These are phyloP conservation scores for Neurospora crassa DNA, from an alignment of 2,329 filamentous ascomycete genomes.

Conservation along the genomic window DNA sequence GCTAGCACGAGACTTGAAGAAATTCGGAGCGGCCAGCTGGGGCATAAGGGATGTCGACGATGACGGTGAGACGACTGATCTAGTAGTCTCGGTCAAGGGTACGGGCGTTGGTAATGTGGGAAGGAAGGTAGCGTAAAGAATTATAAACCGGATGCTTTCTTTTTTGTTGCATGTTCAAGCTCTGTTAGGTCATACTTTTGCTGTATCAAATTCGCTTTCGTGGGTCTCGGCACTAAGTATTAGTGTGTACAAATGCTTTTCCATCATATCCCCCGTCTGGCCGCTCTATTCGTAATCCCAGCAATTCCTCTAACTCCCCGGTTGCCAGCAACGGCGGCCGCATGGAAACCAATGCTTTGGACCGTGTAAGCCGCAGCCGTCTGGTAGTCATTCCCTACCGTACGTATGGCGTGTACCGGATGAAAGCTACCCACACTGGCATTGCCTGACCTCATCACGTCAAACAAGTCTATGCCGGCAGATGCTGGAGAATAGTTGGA, in stretches of 20 bases:
- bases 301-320: conserved; percentile 24
- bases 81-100: conserved; percentile 86
- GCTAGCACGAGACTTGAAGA: conserved; percentile 73
- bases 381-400: conserved; percentile 36
- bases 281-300: neutral
- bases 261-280: neutral
- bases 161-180: conserved; percentile 2
- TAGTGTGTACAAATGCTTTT: neutral
- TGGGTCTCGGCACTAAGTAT: neutral
- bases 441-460: conserved; percentile 45
- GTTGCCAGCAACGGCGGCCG: conserved; percentile 41
- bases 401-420: conserved; percentile 38
- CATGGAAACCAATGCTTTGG: conserved; percentile 44
- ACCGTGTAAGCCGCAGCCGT: conserved; percentile 41
- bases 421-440: conserved; percentile 45
- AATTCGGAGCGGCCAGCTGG: conserved; percentile 88
- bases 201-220: neutral
- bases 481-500: conserved; percentile 17
- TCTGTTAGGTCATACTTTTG: neutral
- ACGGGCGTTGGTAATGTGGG: conserved; percentile 91
- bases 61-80: conserved; percentile 55
- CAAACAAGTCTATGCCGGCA: conserved; percentile 30
- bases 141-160: conserved; percentile 2
- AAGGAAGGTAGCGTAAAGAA: conserved; percentile 61
- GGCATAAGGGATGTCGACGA: conserved; percentile 67